Conservation (phyloP, 2,329 filamentous ascomycete genomes). For the Ophiostoma sp. region DNA sequence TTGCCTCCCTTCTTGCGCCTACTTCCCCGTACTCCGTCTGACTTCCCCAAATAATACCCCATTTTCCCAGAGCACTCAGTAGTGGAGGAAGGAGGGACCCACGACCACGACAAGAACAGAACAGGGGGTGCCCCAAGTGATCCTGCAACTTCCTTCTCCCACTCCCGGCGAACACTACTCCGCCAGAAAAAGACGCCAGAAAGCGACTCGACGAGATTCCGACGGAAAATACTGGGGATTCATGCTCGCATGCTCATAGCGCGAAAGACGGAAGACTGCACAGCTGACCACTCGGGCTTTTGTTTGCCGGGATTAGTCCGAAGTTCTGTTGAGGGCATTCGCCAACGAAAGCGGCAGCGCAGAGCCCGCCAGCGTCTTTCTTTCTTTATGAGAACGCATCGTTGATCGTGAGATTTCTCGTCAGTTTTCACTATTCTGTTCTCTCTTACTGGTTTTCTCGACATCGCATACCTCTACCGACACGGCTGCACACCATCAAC, state of each 20-base stretch:
- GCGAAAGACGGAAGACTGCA: not conserved
- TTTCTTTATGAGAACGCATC: not conserved
- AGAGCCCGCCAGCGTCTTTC: not conserved
- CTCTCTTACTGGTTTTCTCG: not conserved
- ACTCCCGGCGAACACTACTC: not conserved
- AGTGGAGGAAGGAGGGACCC: not conserved
- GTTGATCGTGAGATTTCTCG: not conserved
- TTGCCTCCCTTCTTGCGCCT: not conserved
- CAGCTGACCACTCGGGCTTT: constrained; percentile 15
- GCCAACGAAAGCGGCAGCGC: not conserved
- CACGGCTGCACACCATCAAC: not conserved
- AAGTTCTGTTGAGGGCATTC: not conserved
- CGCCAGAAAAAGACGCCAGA: not conserved
- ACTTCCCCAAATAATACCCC: constrained; percentile 21
- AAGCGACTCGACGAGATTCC: not conserved
- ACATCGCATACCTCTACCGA: too few species aligned
- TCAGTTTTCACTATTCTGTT: too few species aligned
- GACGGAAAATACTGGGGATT: not conserved
- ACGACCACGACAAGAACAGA: not conserved
- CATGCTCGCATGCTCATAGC: constrained; percentile 17
- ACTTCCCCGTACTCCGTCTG: constrained; percentile 18
- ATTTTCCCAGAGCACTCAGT: not conserved
- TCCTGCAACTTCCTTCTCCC: not conserved
- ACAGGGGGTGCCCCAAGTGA: not conserved
- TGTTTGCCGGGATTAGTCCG: constrained; percentile 19